A percentile compares a stretch with the other conserved stretches of the same genome.
These are phyloP conservation scores for Fusarium sp. DNA, from an alignment of 2,329 filamentous ascomycete genomes.

Conservation along the genomic window DNA sequence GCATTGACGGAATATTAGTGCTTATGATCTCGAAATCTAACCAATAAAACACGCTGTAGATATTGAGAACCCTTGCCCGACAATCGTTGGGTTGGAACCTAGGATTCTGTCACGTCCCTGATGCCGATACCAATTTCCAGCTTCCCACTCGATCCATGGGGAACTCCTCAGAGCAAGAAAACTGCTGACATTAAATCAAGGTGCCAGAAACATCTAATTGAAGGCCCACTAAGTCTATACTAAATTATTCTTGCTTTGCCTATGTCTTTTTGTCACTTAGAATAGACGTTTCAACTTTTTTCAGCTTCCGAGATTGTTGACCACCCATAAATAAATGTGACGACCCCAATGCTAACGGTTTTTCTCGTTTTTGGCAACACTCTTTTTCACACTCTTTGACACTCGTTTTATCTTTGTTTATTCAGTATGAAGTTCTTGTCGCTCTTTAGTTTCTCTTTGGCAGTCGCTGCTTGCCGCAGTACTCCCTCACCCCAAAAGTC, in stretches of 20 bases:
- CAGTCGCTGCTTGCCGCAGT: neutral
- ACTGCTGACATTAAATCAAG: too few relatives aligned
- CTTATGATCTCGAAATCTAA: neutral
- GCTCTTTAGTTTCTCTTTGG: neutral
- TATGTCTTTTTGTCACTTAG: neutral
- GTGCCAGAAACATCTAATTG: neutral
- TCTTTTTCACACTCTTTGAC: neutral
- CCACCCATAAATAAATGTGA: neutral
- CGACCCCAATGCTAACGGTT: accelerated
- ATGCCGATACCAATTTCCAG: neutral
- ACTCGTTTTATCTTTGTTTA: neutral
- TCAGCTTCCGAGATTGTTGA: too few relatives aligned
- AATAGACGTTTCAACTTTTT: neutral
- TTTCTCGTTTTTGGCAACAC: neutral
- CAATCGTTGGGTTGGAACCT: neutral
- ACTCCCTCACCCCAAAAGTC: neutral
- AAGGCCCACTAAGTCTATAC: accelerated
- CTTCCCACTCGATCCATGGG: neutral
- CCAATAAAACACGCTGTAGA: neutral
- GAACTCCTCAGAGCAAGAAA: neutral
- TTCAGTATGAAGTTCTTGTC: slow-evolving; percentile 1
- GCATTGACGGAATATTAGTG: neutral
- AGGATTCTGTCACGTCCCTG: neutral
- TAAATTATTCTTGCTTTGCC: accelerated
- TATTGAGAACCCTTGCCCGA: neutral